phyloP scores from a whole-genome alignment of 345 rosid species.

The Salix brachista region DNA sequence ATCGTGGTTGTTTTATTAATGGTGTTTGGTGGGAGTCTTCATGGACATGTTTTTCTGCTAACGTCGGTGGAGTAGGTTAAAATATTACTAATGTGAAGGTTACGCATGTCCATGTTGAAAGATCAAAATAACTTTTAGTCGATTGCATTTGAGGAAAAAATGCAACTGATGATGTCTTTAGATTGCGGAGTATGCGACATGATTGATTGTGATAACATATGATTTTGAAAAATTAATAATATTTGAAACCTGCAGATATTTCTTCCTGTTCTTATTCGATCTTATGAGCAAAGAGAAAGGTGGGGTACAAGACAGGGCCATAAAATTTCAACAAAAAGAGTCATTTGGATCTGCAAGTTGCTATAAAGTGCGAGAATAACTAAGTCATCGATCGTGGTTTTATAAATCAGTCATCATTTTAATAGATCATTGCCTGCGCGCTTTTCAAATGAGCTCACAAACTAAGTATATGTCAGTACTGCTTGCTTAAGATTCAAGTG shows the following conservation, averaged over 20 bases:
- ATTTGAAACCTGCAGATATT: neutral
- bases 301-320: neutral
- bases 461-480: neutral
- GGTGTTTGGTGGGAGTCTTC: slow-evolving; percentile 1
- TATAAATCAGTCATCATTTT: neutral
- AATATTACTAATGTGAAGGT: neutral
- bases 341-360: neutral
- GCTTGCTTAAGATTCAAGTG: neutral
- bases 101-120: neutral
- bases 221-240: neutral
- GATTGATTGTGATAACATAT: neutral
- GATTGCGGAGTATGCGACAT: neutral
- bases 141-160: neutral
- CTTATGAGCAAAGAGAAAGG: neutral
- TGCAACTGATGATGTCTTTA: neutral
- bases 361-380: neutral
- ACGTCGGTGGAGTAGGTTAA: neutral
- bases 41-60: neutral
- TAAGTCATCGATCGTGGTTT: neutral
- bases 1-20: neutral
- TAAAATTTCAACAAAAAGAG: neutral
- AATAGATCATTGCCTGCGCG: neutral
- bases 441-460: neutral
- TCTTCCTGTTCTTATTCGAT: neutral
- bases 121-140: neutral